phyloP scores from a whole-genome alignment of 805 yeast species.

The Peterozyma toletana region DNA sequence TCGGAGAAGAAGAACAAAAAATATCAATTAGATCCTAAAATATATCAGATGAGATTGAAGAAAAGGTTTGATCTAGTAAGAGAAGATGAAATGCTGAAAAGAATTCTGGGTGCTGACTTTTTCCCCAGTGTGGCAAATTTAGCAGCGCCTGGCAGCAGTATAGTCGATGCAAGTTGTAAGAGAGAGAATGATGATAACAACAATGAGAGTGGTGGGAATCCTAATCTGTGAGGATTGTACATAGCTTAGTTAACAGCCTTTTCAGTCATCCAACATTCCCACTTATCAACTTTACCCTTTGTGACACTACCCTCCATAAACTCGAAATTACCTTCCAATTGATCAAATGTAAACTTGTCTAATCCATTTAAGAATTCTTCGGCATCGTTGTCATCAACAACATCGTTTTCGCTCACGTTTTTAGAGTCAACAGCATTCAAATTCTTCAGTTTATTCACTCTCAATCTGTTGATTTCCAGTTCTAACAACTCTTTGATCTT shows the following conservation, averaged over 20 bases:
- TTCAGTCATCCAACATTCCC: slow-evolving; percentile 80
- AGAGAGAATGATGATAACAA: not conserved
- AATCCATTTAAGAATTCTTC: slow-evolving; percentile 13
- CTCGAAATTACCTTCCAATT: slow-evolving; percentile 67
- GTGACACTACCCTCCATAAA: slow-evolving; percentile 68
- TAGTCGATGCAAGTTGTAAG: not conserved
- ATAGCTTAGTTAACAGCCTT: slow-evolving; percentile 46
- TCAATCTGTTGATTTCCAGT: slow-evolving; percentile 50
- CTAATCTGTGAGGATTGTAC: not conserved
- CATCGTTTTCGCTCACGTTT: slow-evolving; percentile 27
- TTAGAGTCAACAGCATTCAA: slow-evolving; percentile 32
- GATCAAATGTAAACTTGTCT: slow-evolving; percentile 52
- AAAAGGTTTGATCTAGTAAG: slow-evolving; percentile 25
- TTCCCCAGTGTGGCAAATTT: slow-evolving; percentile 29
- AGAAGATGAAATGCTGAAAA: slow-evolving; percentile 22
- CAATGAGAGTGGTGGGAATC: not conserved
- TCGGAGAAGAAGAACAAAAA: slow-evolving; percentile 27
- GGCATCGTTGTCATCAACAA: slow-evolving; percentile 13
- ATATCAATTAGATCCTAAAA: slow-evolving; percentile 30
- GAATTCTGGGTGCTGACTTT: slow-evolving; percentile 26
- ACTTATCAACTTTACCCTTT: slow-evolving; percentile 43
- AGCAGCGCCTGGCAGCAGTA: slow-evolving; percentile 8
- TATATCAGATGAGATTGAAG: slow-evolving; percentile 33
- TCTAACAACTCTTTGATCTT: slow-evolving; percentile 58
- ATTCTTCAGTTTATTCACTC: slow-evolving; percentile 38